phyloP scores from a whole-genome alignment of 306 rosid genomes.

The Prunus mira region DNA sequence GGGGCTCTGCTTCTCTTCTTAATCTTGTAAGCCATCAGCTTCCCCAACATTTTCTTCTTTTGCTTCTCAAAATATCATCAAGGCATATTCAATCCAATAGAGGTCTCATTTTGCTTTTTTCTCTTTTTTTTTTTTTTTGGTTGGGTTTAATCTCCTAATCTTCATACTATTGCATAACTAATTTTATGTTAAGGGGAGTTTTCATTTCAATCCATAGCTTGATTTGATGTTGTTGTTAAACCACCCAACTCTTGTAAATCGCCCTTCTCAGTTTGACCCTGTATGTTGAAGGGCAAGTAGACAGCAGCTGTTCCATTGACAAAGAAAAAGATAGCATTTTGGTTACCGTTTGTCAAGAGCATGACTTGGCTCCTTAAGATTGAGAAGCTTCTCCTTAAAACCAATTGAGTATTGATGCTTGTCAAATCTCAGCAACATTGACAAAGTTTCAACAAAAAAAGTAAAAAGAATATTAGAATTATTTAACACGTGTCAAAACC shows the following conservation, averaged over 20 bases:
- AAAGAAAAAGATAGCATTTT: no score
- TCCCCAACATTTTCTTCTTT: neutral
- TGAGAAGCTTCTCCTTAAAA: no score
- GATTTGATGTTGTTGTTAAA: neutral
- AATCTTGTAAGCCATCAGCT: constrained; percentile 41
- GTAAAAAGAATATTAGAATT: no score
- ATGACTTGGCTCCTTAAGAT: no score
- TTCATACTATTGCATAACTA: neutral
- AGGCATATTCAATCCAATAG: neutral
- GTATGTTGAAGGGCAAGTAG: neutral
- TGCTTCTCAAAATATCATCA: neutral
- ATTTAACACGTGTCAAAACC: no score
- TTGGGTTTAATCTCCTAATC: neutral
- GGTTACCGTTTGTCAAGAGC: neutral
- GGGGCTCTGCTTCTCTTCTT: constrained; percentile 72
- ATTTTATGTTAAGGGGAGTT: no score
- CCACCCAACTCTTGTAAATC: neutral
- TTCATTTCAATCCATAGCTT: no score
- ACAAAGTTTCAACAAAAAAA: no score
- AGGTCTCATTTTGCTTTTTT: neutral
- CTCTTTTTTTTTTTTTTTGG: no score
- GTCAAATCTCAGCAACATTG: no score
- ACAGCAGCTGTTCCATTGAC: no score
- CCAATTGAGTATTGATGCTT: no score
- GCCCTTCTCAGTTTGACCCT: neutral